Evolutionary conservation across 768 basidiomycete species (phyloP).

Genomic region (Megacollybia marginata): DNA sequence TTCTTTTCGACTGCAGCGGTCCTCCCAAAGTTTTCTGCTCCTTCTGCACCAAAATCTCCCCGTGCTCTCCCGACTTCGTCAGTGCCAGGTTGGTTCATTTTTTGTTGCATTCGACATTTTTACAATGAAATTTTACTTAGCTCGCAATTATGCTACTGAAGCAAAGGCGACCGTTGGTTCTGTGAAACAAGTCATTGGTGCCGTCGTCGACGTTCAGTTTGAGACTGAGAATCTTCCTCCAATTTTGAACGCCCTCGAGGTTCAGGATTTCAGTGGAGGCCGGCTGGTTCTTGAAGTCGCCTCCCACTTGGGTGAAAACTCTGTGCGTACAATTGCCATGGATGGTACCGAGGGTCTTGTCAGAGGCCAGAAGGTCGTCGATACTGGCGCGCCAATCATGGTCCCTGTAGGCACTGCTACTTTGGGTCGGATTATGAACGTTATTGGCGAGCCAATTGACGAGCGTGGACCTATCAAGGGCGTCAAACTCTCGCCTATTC

Average conservation of each 20-base stretch:
- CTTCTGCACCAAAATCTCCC: slow-evolving; percentile 32
- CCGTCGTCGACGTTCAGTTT: slow-evolving; percentile 99
- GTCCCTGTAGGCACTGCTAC: slow-evolving; percentile 94
- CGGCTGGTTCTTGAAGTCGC: slow-evolving; percentile 99
- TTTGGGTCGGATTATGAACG: slow-evolving; percentile 99
- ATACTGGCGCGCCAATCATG: slow-evolving; percentile 93
- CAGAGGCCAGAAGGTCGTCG: slow-evolving; percentile 94
- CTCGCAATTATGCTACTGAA: slow-evolving; percentile 89
- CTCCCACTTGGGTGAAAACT: slow-evolving; percentile 98
- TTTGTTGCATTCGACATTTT: slow-evolving; percentile 10
- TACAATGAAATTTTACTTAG: slow-evolving; percentile 28
- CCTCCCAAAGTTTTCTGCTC: slow-evolving; percentile 46
- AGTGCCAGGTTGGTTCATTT: slow-evolving; percentile 41
- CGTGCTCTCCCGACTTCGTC: slow-evolving; percentile 45
- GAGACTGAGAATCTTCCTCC: slow-evolving; percentile 92
- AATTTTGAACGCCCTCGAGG: slow-evolving; percentile 98
- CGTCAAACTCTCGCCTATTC: slow-evolving; percentile 86
- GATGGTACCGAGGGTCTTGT: slow-evolving; percentile 99
- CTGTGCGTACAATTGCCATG: slow-evolving; percentile 99
- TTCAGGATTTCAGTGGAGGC: slow-evolving; percentile 88
- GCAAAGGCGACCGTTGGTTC: slow-evolving; percentile 64
- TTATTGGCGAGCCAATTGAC: slow-evolving; percentile 99
- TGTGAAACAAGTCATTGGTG: slow-evolving; percentile 99
- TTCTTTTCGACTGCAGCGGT: slow-evolving; percentile 75
- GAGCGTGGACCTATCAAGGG: slow-evolving; percentile 99